Evolutionary conservation across 1,139 yeast genomes (phyloP), one percentile per base, ranked within the genome.

Genomic region (Geotrichum carabidarum): DNA sequence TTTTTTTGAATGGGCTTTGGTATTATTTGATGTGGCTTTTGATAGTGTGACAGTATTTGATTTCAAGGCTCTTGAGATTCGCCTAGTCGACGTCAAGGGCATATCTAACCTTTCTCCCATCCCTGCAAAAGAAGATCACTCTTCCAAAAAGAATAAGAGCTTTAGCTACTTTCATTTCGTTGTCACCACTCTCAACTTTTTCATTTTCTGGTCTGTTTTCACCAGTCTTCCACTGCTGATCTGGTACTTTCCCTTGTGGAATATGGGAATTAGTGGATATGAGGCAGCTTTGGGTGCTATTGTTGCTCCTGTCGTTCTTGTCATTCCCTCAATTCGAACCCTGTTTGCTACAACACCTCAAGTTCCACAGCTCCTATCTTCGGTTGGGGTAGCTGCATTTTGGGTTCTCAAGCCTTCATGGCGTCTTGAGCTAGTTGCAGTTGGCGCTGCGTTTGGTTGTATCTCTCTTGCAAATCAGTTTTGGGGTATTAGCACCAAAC

Each of bases 211-310:
- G 96, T 78, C 97, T 0, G 83, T 84, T 17, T 63, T 82, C 50
- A 86, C 98, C 1, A 81, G 96, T 0, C 74, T 93, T 58, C 86
- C 90, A 53, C 78, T 94, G 56, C 82, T 94, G 65, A 84, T 93
- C 50, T 93, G 99, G 99, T 89, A 87, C 73, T 93, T 93, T 76
- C 99, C 99, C 14, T 76, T 93, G 59, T 93, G 99, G 99, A 81
- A 86, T 67, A 90, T 93, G 98, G 98, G 98, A 8, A 84, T 93
- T 55, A 85, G 95, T 1, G 99, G 99, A 4, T 90, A 87, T 68
- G 99, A 93, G 70, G 86, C 86, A 0, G 79, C 83, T 1, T 75
- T 89, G 49, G 67, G 82, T 2, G 73, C 83, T 30, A 75, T 85
- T 45, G 59, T 81, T 36, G 78, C 84, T 0, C 86, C 91, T 4